These are phyloP conservation scores for Logfia minima DNA, from an alignment of 129 eudicot genomes.

Conservation along the genomic window DNA sequence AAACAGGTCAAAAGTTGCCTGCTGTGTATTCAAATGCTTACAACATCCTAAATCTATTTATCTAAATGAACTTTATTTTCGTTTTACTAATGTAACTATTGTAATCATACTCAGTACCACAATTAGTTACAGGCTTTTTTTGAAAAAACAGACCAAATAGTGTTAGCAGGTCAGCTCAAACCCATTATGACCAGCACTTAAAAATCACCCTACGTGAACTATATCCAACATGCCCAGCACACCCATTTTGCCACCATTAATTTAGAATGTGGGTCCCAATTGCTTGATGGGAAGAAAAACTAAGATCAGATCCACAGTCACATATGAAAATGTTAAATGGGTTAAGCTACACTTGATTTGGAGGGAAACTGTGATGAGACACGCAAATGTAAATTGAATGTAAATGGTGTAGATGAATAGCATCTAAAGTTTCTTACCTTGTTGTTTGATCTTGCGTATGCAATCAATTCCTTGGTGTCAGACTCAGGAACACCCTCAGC, in stretches of 20 bases:
- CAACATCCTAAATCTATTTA: background rate
- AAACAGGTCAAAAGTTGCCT: background rate
- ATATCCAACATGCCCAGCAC: background rate
- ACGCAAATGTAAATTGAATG: background rate
- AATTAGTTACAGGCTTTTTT: background rate
- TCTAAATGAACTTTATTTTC: background rate
- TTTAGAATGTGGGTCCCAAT: background rate
- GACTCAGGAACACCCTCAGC: conserved; percentile 99
- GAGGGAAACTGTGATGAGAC: background rate
- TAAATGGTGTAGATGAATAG: background rate
- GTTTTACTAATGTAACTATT: background rate
- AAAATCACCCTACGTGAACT: background rate
- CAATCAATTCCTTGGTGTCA: conserved; percentile 87
- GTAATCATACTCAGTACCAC: background rate
- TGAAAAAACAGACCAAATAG: background rate
- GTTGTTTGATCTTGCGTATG: conserved; percentile 82
- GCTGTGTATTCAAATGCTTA: background rate
- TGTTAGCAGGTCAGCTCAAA: background rate
- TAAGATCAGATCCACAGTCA: background rate
- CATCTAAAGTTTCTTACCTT: conserved; percentile 52
- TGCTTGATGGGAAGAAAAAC: too few relatives aligned
- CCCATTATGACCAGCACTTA: background rate
- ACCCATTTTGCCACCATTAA: background rate
- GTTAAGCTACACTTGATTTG: background rate
- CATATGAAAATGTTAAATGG: background rate